phyloP scores from a whole-genome alignment of 208 protist genomes.

The Entamoeba invadens region DNA sequence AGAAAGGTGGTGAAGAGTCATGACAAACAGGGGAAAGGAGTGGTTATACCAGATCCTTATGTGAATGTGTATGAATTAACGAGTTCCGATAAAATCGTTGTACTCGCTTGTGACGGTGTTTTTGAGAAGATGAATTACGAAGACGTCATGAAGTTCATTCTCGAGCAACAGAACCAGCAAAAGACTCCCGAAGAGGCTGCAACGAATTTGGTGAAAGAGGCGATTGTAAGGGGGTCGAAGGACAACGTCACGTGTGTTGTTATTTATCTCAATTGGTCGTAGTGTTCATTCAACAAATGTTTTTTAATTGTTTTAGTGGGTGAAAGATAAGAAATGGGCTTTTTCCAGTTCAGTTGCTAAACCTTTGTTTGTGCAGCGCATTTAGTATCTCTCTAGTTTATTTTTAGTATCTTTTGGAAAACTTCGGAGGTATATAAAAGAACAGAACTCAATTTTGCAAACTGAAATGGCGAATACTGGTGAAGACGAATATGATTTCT shows the following conservation, averaged over 20 bases:
- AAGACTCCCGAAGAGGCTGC: background rate
- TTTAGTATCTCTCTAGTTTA: no score
- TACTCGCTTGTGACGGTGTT: background rate
- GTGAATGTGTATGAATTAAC: background rate
- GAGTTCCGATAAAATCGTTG: background rate
- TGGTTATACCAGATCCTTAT: background rate
- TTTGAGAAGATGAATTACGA: background rate
- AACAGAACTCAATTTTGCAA: no score
- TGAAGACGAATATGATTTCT: background rate
- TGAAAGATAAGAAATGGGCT: no score
- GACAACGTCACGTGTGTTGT: background rate
- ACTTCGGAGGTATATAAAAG: no score
- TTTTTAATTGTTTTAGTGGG: no score
- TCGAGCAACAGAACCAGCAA: background rate
- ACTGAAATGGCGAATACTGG: no score
- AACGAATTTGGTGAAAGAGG: background rate
- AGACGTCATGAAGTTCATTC: background rate
- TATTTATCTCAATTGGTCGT: background rate
- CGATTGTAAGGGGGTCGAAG: background rate
- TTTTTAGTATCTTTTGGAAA: no score
- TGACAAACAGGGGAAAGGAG: background rate
- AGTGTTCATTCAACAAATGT: background rate
- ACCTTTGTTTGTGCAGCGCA: no score
- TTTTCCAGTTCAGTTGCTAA: no score
- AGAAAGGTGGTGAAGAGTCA: background rate